Evolutionary conservation across 2,329 filamentous ascomycete genomes (phyloP), one percentile per base, ranked within the genome.

Genomic region (Fusarium camptoceras): DNA sequence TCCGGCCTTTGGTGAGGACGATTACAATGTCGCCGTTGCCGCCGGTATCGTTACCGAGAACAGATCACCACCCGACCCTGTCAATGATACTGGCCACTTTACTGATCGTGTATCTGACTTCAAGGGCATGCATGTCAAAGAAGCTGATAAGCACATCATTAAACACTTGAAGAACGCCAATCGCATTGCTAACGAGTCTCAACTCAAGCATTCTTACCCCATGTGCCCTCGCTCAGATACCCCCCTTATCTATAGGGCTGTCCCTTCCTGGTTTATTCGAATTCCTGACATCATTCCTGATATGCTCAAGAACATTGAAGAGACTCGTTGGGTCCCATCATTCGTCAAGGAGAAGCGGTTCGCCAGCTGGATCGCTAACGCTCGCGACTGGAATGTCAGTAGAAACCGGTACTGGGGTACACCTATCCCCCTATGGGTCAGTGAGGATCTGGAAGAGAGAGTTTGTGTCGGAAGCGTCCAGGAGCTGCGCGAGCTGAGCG

Each of bases 191-290:
- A 92, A 94, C 30, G 94, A 97, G 71, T 93, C 92, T 50, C 93
- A 97, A 80, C 87, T 97, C 67, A 93, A 88, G 77, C 95, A 98
- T 83, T 95, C 93, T 75, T 97, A 97, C 79, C 94, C 94, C 22
- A 95, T 95, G 88, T 98, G 95, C 80, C 94, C 92, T 83, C 89
- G 95, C 65, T 97, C 94, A n/a, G 95, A 98, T 78, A 98, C 93
- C 0, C 95, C 94, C 30, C 86, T 98, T 67, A 97, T 98, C 74
- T 96, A 97, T 81, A 89, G 92, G 70, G 94, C 95, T 27, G 94
- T 98, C 20, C 93, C 94, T 11, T 94, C 94, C 1, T 98, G 95
- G 95, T 98, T 98, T 78, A 92, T 98, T 75, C 93, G 93, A 79
- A 93, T 98, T 48, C 88, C 91, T 20, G 88, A 92, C 63, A 92